A percentile compares a stretch with the other conserved stretches of the same genome.
Evolutionary conservation across 1,139 yeast genomes (phyloP).

Genomic region (Ogataea hybrid): DNA sequence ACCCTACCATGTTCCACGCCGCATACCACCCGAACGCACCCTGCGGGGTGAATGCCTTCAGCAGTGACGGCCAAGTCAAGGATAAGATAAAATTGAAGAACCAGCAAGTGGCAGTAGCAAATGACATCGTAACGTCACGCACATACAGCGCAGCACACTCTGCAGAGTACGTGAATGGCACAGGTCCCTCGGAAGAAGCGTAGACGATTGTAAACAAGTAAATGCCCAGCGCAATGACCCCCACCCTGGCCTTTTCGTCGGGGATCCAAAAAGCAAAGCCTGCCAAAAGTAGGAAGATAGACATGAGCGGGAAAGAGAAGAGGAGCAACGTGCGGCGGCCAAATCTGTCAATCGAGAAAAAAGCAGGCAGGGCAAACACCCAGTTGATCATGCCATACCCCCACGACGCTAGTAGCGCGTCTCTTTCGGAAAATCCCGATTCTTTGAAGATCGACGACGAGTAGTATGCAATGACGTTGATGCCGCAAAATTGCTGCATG

Average conservation of each 20-base stretch:
- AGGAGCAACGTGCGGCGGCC: slow-evolving; percentile 75
- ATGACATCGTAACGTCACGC: slow-evolving; percentile 83
- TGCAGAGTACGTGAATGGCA: slow-evolving; percentile 86
- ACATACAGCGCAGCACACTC: slow-evolving; percentile 84
- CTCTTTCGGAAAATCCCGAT: slow-evolving; percentile 59
- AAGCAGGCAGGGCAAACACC: slow-evolving; percentile 80
- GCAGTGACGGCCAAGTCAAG: slow-evolving; percentile 77
- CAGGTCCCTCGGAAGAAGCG: slow-evolving; percentile 88
- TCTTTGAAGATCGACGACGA: slow-evolving; percentile 70
- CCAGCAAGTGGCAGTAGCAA: slow-evolving; percentile 86
- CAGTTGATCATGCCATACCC: slow-evolving; percentile 85
- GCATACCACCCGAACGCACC: slow-evolving; percentile 93
- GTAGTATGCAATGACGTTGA: slow-evolving; percentile 84
- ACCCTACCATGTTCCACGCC: slow-evolving; percentile 80
- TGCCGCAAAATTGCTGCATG: slow-evolving; percentile 92
- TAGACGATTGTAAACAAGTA: slow-evolving; percentile 72
- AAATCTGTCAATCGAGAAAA: slow-evolving; percentile 74
- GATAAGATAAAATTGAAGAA: slow-evolving; percentile 80
- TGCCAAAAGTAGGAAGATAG: slow-evolving; percentile 61
- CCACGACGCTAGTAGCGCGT: slow-evolving; percentile 75
- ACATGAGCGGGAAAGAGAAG: slow-evolving; percentile 74
- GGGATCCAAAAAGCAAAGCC: slow-evolving; percentile 76
- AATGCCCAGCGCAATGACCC: slow-evolving; percentile 66
- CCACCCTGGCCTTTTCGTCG: slow-evolving; percentile 53
- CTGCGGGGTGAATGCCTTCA: slow-evolving; percentile 63